Evolutionary conservation across 345 rosid genomes (phyloP), one percentile per base, ranked within the genome.

Genomic region (Laguncularia racemosa): DNA sequence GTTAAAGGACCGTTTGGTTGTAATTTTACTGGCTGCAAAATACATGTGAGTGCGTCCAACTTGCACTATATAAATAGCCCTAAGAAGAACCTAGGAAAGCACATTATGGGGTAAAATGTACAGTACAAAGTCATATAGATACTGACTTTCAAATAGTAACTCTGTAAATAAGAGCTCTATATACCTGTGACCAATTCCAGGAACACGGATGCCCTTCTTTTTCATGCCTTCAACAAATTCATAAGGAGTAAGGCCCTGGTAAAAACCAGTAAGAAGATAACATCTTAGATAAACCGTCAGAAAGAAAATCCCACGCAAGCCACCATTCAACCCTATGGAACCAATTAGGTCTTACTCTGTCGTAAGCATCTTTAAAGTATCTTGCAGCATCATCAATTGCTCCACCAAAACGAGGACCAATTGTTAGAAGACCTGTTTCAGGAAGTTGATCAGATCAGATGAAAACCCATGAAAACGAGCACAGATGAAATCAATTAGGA

Each of bases 371-470:
- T 78, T 92, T 89, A 63, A 92, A 92, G 79, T 85, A 92, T 65
- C 96, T 84, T 58, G 99, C 96, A 58, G 95, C 97, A 60, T 93
- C 99, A 64, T 93, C 96, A 73, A 93, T 82, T 55, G 99, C 99
- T 68, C 97, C 97, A 71, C 97, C 99, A 67, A 93, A 93, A 75
- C 97, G 83, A 5, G 97, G 99, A 62, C 99, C 99, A 60, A 93
- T 89, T 14, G 97, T 93, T 46, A 93, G 78, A 78, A 93, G 78
- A 71, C 99, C 98, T 88, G 84, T 71, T 58, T 20, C 59, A 61
- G 50, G 59, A 23, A 67, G 58, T 56, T 46, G 16, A 23, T 60
- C 46, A 43, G 16, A 23, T 60, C 46, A 43, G 55, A 15, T 13
- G 20, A 13, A 58, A 64, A n/a, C 43, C 10, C 18, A 50, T 50